These are phyloP conservation scores for Fusarium sp. DNA, from an alignment of 2,329 filamentous ascomycete species.

Conservation along the genomic window DNA sequence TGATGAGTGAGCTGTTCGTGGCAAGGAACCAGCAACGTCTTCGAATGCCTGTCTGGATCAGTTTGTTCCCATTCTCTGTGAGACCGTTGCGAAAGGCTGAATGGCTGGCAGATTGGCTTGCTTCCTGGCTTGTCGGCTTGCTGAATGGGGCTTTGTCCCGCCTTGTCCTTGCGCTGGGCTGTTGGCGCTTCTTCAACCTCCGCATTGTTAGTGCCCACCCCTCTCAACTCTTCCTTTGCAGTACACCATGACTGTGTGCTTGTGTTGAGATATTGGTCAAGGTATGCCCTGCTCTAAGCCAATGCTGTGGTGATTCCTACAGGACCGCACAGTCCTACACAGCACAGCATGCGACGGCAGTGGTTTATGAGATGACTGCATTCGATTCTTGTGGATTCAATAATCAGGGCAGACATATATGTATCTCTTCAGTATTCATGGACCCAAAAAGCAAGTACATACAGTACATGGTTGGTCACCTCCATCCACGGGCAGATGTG, in stretches of 20 bases:
- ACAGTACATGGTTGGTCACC: background rate
- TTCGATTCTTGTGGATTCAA: background rate
- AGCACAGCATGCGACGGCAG: background rate
- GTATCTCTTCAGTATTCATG: background rate
- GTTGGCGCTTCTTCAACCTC: background rate
- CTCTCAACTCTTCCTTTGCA: background rate
- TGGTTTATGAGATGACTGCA: background rate
- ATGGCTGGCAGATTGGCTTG: conserved; percentile 19
- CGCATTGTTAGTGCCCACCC: background rate
- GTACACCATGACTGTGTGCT: background rate
- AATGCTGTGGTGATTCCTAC: background rate
- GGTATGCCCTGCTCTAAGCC: background rate
- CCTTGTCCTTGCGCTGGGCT: conserved; percentile 6
- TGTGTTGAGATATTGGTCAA: conserved; percentile 6
- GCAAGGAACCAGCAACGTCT: background rate
- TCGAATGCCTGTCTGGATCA: background rate
- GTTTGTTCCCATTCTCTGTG: conserved; percentile 8
- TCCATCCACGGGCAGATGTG: conserved; percentile 12
- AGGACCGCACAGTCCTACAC: background rate
- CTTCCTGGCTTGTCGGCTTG: conserved; percentile 12
- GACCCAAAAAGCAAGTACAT: conserved; percentile 19
- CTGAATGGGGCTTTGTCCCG: conserved; percentile 11
- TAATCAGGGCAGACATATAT: background rate
- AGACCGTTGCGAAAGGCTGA: conserved; percentile 27
- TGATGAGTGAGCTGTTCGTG: background rate